Evolutionary conservation across 345 rosid species (phyloP).

Genomic region (Rhodomyrtus tomentosa): DNA sequence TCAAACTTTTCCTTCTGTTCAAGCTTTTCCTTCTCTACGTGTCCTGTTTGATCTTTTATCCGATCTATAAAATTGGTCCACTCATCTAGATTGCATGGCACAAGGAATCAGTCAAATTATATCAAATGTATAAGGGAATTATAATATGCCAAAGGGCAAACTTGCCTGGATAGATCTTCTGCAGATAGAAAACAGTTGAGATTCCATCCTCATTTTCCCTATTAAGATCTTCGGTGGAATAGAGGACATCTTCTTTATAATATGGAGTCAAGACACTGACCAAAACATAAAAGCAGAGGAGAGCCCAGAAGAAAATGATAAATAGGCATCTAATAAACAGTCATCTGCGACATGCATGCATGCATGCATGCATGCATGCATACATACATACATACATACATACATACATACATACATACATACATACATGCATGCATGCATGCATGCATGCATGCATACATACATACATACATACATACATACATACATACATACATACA

Average conservation of each 20-base stretch:
- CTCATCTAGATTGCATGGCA: conserved; percentile 49
- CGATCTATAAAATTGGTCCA: conserved; percentile 74
- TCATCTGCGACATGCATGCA: neutral
- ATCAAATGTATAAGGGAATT: neutral
- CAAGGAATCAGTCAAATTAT: neutral
- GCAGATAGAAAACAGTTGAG: conserved; percentile 62
- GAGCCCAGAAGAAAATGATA: conserved; percentile 1
- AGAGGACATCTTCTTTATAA: conserved; percentile 75
- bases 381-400: neutral
- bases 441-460: fast-evolving
- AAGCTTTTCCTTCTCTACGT: conserved; percentile 9
- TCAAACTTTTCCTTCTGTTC: conserved; percentile 40
- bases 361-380: no score
- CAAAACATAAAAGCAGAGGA: neutral
- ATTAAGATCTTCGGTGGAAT: conserved; percentile 69
- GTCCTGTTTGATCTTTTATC: conserved; percentile 14
- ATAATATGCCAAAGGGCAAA: neutral
- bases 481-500: neutral
- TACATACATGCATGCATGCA: neutral
- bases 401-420: neutral
- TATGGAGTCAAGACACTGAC: conserved; percentile 89
- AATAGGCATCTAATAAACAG: neutral
- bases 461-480: neutral
- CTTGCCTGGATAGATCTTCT: conserved; percentile 89
- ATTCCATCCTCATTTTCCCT: conserved; percentile 94